Conservation (phyloP, 2,329 filamentous ascomycete genomes). For the Nothopassalora personata region DNA sequence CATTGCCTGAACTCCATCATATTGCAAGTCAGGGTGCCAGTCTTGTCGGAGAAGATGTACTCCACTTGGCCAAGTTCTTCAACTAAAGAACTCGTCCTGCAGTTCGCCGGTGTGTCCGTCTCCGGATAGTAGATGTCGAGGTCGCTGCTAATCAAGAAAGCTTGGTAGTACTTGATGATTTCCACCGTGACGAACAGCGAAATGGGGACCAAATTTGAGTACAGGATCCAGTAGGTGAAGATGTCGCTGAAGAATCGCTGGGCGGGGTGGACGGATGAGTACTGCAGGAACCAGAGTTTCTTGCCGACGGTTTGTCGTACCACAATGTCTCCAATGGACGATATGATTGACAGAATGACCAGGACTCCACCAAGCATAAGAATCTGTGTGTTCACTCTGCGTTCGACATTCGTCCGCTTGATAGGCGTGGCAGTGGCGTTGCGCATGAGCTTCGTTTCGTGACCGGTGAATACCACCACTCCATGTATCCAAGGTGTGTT, state of each 20-base stretch:
- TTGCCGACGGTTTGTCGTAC: conserved; percentile 59
- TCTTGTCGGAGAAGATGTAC: conserved; percentile 98
- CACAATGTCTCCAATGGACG: conserved; percentile 84
- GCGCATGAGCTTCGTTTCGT: conserved; percentile 98
- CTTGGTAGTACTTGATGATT: conserved; percentile 96
- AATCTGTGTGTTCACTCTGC: conserved; percentile 88
- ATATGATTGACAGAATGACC: conserved; percentile 76
- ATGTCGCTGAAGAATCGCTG: conserved; percentile 88
- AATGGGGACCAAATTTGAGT: conserved; percentile 93
- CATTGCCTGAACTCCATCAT: conserved; percentile 98
- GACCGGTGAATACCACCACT: conserved; percentile 91
- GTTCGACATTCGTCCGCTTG: conserved; percentile 93
- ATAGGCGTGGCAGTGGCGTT: conserved; percentile 96
- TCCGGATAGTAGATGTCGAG: conserved; percentile 97
- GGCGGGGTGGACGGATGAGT: conserved; percentile 56
- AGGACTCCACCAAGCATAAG: conserved; percentile 83
- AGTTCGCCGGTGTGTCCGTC: conserved; percentile 91
- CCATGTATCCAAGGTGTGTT: conserved; percentile 98
- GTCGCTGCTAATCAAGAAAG: conserved; percentile 95
- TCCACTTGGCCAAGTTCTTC: conserved; percentile 98
- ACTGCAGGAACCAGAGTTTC: conserved; percentile 67
- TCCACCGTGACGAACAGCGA: conserved; percentile 97
- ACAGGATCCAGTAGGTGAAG: conserved; percentile 97
- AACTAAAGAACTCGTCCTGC: conserved; percentile 90
- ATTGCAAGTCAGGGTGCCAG: conserved; percentile 94